Evolutionary conservation across 2,329 filamentous ascomycete species (phyloP).

Genomic region (Aureobasidium sp.): DNA sequence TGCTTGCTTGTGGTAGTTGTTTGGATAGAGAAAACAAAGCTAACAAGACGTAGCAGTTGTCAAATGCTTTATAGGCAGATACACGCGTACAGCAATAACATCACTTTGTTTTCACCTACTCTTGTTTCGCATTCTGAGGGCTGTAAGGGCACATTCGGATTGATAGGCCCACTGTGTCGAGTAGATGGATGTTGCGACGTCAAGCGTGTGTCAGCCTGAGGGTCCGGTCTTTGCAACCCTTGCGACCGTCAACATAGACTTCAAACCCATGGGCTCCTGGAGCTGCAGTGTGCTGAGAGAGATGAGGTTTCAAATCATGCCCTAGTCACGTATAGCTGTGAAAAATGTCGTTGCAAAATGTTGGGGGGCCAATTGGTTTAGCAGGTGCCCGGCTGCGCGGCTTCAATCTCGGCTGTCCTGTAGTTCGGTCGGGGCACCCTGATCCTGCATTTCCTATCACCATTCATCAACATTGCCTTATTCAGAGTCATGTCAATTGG

Average conservation of each 20-base stretch:
- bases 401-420: too few species aligned
- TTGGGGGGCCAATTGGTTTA: too few species aligned
- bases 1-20: background rate
- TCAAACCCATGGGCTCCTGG: background rate
- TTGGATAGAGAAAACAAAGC: background rate
- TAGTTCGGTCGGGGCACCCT: too few species aligned
- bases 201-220: conserved; percentile 4
- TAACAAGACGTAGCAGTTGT: background rate
- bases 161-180: background rate
- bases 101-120: background rate
- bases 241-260: background rate
- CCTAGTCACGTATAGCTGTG: too few species aligned
- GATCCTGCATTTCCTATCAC: too few species aligned
- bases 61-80: background rate
- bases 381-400: too few species aligned
- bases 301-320: too few species aligned
- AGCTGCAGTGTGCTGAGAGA: too few species aligned
- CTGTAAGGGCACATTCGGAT: background rate
- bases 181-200: conserved; percentile 6
- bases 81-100: background rate
- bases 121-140: background rate
- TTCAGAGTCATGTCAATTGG: too few species aligned
- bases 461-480: too few species aligned
- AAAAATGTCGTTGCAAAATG: too few species aligned
- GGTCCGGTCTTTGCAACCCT: background rate